Evolutionary conservation across 2,329 filamentous ascomycete genomes (phyloP).

Genomic region (Tothia fuscella): DNA sequence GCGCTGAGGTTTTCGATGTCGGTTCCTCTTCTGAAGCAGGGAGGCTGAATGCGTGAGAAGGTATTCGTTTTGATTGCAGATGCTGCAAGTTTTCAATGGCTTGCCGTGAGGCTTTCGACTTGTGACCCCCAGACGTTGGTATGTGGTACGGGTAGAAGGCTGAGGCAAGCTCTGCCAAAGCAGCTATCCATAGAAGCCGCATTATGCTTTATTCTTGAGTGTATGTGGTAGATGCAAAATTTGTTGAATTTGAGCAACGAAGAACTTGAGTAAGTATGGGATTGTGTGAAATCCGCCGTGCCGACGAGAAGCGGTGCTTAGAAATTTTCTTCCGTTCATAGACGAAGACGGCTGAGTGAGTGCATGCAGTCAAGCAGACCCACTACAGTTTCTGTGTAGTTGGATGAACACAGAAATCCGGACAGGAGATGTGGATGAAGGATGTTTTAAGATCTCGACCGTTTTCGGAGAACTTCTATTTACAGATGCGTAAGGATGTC

Average conservation of each 20-base stretch:
- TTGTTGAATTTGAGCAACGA: background rate
- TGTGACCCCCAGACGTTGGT: background rate
- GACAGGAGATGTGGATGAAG: too few species aligned
- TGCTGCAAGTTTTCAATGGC: too few species aligned
- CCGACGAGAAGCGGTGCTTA: background rate
- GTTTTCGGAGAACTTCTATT: too few species aligned
- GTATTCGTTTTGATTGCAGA: background rate
- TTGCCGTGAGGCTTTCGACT: background rate
- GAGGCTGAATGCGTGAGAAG: background rate
- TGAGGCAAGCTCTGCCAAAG: background rate
- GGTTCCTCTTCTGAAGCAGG: background rate
- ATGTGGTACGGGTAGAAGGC: conserved; percentile 3
- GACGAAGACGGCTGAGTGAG: background rate
- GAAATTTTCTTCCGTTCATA: too few species aligned
- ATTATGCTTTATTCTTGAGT: background rate
- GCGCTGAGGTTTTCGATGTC: background rate
- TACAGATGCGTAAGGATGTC: too few species aligned
- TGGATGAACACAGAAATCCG: too few species aligned
- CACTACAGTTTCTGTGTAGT: too few species aligned
- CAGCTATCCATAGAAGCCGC: background rate
- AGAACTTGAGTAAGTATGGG: background rate
- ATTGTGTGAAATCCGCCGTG: background rate
- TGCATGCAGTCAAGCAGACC: conserved; percentile 5
- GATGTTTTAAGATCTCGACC: too few species aligned
- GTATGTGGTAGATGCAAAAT: background rate